Evolutionary conservation across 352 stramenopile species (phyloP).

Genomic region (Phytopythium sindhum): DNA sequence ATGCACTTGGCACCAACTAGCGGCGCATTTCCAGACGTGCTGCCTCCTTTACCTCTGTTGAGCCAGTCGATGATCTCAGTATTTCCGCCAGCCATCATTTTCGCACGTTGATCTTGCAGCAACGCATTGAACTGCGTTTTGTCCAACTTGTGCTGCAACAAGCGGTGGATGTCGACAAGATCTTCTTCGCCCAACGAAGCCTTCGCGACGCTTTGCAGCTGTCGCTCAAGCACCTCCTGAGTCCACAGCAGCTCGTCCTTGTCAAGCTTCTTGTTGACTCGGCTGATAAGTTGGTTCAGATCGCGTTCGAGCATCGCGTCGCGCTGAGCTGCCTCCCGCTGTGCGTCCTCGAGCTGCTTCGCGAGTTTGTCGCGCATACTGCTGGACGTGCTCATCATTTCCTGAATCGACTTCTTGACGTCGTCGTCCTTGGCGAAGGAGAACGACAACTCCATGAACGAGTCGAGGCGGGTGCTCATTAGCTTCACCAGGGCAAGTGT

Average conservation of each 20-base stretch:
- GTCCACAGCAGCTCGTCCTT: constrained; percentile 79
- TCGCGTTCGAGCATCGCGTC: constrained; percentile 56
- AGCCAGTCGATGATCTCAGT: constrained; percentile 6
- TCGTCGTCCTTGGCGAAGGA: constrained; percentile 70
- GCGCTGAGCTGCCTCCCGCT: constrained; percentile 40
- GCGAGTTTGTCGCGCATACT: constrained; percentile 37
- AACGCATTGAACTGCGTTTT: constrained; percentile 52
- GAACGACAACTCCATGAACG: constrained; percentile 62
- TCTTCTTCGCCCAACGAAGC: constrained; percentile 58
- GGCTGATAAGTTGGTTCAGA: constrained; percentile 52
- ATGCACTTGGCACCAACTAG: constrained; percentile 61
- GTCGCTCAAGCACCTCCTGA: constrained; percentile 58
- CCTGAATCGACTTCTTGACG: constrained; percentile 69
- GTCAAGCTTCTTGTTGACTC: constrained; percentile 73
- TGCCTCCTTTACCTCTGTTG: constrained; percentile 6
- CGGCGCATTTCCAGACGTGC: constrained; percentile 17
- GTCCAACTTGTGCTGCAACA: constrained; percentile 57
- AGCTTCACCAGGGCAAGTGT: constrained; percentile 57
- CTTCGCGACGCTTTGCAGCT: constrained; percentile 68
- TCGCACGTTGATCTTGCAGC: constrained; percentile 43
- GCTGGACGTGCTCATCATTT: constrained; percentile 46
- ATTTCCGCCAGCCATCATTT: constrained; percentile 16
- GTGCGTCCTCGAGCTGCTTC: constrained; percentile 42
- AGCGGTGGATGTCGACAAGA: constrained; percentile 51
- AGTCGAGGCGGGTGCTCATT: constrained; percentile 55